A percentile compares a stretch with the other conserved stretches of the same genome.
Conservation (phyloP, 2,329 filamentous ascomycete genomes). For the Alternaria consortialis region DNA sequence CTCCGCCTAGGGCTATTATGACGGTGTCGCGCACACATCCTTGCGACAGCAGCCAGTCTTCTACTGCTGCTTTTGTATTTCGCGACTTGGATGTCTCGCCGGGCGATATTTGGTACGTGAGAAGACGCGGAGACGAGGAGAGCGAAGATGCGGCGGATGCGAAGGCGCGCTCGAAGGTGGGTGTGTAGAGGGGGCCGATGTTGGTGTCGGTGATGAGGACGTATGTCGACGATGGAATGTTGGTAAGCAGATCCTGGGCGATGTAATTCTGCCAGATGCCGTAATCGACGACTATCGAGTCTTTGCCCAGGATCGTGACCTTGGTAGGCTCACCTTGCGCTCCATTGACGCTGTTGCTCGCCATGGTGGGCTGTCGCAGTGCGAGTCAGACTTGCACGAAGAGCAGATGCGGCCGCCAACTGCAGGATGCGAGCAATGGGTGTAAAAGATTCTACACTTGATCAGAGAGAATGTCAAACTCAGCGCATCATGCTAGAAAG, state of each 20-base stretch:
- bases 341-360: slow-evolving; percentile 40
- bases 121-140: slow-evolving; percentile 68
- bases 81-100: slow-evolving; percentile 94
- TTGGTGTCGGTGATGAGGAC: slow-evolving; percentile 98
- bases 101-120: slow-evolving; percentile 89
- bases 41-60: slow-evolving; percentile 94
- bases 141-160: slow-evolving; percentile 58
- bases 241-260: slow-evolving; percentile 78
- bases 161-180: slow-evolving; percentile 76
- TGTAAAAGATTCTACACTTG: slow-evolving; percentile 9
- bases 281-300: slow-evolving; percentile 91
- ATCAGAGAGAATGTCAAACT: not conserved
- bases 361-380: slow-evolving; percentile 36
- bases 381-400: slow-evolving; percentile 22
- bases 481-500: slow-evolving; percentile 12
- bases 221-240: slow-evolving; percentile 86
- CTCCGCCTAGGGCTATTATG: slow-evolving; percentile 91
- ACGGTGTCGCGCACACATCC: slow-evolving; percentile 95
- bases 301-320: slow-evolving; percentile 86
- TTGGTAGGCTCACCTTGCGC: slow-evolving; percentile 59
- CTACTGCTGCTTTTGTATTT: slow-evolving; percentile 92
- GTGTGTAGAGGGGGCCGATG: slow-evolving; percentile 80
- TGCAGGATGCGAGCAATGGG: not conserved
- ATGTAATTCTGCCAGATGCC: slow-evolving; percentile 88
- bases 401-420: slow-evolving; percentile 7